Conservation (phyloP, 768 basidiomycete species). For the Suillus clintonianus region DNA sequence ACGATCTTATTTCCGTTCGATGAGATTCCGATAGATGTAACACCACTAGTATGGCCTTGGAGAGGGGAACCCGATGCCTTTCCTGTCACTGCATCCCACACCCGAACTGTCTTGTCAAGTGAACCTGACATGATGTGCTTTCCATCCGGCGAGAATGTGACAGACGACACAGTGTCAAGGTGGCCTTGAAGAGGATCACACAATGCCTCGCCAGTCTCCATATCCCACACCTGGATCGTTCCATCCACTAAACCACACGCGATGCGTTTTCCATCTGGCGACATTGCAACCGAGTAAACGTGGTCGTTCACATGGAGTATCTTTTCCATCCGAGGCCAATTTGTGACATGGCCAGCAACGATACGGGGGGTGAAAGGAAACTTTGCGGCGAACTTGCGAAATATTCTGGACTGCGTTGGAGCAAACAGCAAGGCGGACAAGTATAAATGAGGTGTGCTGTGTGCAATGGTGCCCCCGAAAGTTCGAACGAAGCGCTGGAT, state of each 20-base stretch:
- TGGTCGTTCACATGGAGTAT: not conserved
- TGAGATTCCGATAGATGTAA: not conserved
- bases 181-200: not conserved
- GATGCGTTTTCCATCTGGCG: not conserved
- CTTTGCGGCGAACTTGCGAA: slow-evolving; percentile 14
- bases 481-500: slow-evolving; percentile 9
- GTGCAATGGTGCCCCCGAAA: slow-evolving; percentile 13
- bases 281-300: not conserved
- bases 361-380: not conserved
- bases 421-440: slow-evolving; percentile 24
- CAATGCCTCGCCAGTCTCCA: not conserved
- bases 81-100: slow-evolving; percentile 8
- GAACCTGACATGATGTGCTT: slow-evolving; percentile 13
- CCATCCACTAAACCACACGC: slow-evolving; percentile 9
- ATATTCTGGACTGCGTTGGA: slow-evolving; percentile 21
- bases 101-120: slow-evolving; percentile 9
- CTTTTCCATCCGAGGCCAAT: slow-evolving; percentile 1
- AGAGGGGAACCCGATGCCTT: not conserved
- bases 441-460: slow-evolving; percentile 26
- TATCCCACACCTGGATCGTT: slow-evolving; percentile 6
- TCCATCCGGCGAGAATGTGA: slow-evolving; percentile 6
- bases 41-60: not conserved
- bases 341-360: not conserved
- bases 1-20: not conserved
- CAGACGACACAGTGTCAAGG: not conserved